Percentiles rank a stretch among this genome's conserved stretches.
Evolutionary conservation across 768 basidiomycete genomes (phyloP).

Genomic region (Xerocomellus intermedius): DNA sequence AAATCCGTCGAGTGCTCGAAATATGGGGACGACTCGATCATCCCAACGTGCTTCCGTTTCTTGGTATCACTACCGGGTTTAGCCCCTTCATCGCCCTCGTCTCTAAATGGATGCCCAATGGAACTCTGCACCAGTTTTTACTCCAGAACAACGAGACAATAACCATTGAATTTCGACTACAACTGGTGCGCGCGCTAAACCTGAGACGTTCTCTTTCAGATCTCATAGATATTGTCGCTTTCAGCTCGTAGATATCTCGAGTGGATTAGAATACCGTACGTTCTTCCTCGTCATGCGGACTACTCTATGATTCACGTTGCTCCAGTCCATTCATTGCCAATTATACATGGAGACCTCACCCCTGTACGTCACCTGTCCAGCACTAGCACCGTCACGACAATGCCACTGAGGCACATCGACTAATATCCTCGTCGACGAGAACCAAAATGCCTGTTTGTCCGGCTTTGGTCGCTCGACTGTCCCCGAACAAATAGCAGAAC

Average conservation of each 20-base stretch:
- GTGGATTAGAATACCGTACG: slow-evolving; percentile 15
- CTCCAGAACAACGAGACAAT: neutral
- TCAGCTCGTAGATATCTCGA: slow-evolving; percentile 16
- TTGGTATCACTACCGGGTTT: slow-evolving; percentile 15
- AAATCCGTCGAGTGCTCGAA: slow-evolving; percentile 13
- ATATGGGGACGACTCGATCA: slow-evolving; percentile 16
- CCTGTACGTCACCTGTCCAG: slow-evolving; percentile 3
- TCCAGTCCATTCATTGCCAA: slow-evolving; percentile 15
- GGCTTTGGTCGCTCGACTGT: slow-evolving; percentile 15
- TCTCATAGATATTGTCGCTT: neutral
- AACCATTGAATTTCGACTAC: neutral
- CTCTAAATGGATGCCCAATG: slow-evolving; percentile 14
- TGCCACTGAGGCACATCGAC: neutral
- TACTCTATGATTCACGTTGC: neutral
- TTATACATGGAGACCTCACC: slow-evolving; percentile 15
- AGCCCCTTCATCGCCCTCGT: slow-evolving; percentile 8
- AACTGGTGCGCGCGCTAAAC: slow-evolving; percentile 3
- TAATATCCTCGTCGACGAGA: slow-evolving; percentile 16
- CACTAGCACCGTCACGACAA: neutral
- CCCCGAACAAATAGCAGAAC: slow-evolving; percentile 12
- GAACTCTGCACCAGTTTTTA: slow-evolving; percentile 5
- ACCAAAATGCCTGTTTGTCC: slow-evolving; percentile 4
- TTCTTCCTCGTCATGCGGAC: neutral
- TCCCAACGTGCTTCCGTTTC: slow-evolving; percentile 17
- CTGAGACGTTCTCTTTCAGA: neutral